Conservation (phyloP, 1,284 basidiomycete genomes). For the Testicularia cyperi region DNA sequence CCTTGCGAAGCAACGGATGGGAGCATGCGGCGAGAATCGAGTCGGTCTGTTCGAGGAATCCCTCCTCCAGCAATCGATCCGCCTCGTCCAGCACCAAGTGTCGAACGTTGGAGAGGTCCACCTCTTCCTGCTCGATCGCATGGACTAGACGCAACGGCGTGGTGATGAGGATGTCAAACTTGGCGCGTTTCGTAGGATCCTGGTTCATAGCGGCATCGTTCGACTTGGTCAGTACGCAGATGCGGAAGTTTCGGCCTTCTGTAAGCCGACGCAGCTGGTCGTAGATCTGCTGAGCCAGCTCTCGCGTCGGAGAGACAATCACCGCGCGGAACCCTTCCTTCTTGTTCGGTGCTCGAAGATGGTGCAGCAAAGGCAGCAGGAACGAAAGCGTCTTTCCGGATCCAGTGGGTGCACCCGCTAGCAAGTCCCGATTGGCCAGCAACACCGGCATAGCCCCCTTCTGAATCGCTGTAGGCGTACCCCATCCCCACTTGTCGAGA, state of each 20-base stretch:
- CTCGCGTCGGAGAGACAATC: conserved; percentile 55
- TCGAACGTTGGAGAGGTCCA: conserved; percentile 46
- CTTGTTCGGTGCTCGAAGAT: conserved; percentile 32
- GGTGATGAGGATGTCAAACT: conserved; percentile 54
- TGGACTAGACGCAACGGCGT: conserved; percentile 56
- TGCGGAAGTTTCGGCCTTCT: conserved; percentile 34
- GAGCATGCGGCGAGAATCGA: conserved; percentile 84
- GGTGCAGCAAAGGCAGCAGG: conserved; percentile 50
- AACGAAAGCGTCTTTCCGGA: conserved; percentile 58
- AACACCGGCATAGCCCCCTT: conserved; percentile 59
- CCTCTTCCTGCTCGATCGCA: conserved; percentile 49
- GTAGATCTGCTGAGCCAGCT: conserved; percentile 56
- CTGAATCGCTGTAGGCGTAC: conserved; percentile 59
- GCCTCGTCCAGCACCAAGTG: conserved; percentile 56
- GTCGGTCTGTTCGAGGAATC: conserved; percentile 85
- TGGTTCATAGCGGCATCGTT: conserved; percentile 18
- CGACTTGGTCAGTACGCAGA: conserved; percentile 50
- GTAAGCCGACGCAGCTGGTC: conserved; percentile 45
- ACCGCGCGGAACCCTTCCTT: conserved; percentile 48
- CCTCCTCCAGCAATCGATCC: conserved; percentile 72
- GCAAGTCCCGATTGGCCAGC: conserved; percentile 51
- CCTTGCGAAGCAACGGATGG: conserved; percentile 74
- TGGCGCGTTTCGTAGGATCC: conserved; percentile 33
- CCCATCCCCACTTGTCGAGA: conserved; percentile 42
- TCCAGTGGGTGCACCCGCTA: conserved; percentile 56